Evolutionary conservation across 164 flowering plant genomes (phyloP).

Genomic region (Stephania japonica): DNA sequence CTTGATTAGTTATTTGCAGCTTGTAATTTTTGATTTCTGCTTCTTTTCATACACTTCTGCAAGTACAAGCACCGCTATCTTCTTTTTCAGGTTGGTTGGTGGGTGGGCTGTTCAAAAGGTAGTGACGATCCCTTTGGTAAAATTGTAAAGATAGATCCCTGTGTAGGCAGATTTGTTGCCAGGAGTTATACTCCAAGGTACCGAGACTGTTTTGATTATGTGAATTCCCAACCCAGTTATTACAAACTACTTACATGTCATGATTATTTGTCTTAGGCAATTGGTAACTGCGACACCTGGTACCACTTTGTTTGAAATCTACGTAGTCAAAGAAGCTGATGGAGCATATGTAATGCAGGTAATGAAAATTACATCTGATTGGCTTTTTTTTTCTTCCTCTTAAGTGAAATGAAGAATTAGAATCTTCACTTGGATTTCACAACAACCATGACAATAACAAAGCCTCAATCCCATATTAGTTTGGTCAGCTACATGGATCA

Average conservation of each 20-base stretch:
- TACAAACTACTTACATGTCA: neutral
- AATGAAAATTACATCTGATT: constrained; percentile 7
- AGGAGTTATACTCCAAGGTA: constrained; percentile 88
- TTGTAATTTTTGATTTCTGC: neutral
- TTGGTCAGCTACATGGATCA: too few relatives aligned
- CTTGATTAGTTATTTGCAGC: neutral
- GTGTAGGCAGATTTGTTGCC: constrained; percentile 82
- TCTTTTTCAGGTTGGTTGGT: constrained; percentile 84
- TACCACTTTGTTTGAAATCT: constrained; percentile 85
- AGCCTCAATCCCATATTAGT: too few relatives aligned
- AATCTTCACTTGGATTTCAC: neutral
- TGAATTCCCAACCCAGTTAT: neutral
- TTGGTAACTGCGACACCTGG: constrained; percentile 80
- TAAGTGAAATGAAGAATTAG: neutral
- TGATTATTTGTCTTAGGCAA: constrained; percentile 55
- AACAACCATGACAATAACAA: too few relatives aligned
- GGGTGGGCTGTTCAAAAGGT: constrained; percentile 83
- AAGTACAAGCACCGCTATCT: neutral
- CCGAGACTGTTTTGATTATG: constrained; percentile 8
- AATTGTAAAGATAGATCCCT: constrained; percentile 72
- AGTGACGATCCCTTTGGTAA: constrained; percentile 83
- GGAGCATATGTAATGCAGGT: constrained; percentile 74
- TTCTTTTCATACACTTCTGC: neutral
- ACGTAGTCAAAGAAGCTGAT: constrained; percentile 68
- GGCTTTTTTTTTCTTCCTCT: neutral